phyloP scores from a whole-genome alignment of 495 filamentous ascomycete genomes.

The Lasiosphaeriaceae sp. region DNA sequence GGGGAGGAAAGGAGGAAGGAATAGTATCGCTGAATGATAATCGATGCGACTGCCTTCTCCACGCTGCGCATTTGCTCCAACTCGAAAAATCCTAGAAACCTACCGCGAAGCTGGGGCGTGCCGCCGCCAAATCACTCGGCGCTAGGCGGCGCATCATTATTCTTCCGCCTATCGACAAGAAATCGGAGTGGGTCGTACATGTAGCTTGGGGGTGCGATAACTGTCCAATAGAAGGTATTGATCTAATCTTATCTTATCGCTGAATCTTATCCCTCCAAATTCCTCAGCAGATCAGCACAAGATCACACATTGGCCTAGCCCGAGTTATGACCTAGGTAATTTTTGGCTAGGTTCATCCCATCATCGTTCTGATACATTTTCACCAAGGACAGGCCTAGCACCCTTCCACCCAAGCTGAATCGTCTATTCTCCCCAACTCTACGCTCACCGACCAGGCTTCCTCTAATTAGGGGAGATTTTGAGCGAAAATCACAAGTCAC shows the following conservation, averaged over 20 bases:
- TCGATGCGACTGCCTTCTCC: conserved; percentile 7
- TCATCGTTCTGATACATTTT: not conserved
- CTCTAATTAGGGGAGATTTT: too few species aligned
- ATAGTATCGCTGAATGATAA: conserved; percentile 6
- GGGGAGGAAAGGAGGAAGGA: not conserved
- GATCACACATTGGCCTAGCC: too few species aligned
- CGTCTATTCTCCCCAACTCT: too few species aligned
- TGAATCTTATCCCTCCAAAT: conserved; percentile 12
- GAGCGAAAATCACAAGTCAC: not conserved
- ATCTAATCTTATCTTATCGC: conserved; percentile 8
- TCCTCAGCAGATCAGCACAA: too few species aligned
- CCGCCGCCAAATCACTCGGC: conserved; percentile 28
- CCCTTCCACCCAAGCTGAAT: too few species aligned
- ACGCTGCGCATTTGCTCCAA: conserved; percentile 12
- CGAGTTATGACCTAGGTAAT: not conserved
- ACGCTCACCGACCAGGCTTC: too few species aligned
- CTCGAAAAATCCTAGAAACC: conserved; percentile 27
- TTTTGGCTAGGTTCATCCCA: conserved; percentile 3
- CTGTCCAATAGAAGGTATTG: too few species aligned
- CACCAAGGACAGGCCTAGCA: not conserved
- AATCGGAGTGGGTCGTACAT: not conserved
- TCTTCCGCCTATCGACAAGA: conserved; percentile 18
- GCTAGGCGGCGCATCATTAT: conserved; percentile 26
- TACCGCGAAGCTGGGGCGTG: conserved; percentile 21
- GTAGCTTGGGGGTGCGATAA: not conserved